Conservation (phyloP, 495 filamentous ascomycete genomes). For the Penicillium cataractarum region DNA sequence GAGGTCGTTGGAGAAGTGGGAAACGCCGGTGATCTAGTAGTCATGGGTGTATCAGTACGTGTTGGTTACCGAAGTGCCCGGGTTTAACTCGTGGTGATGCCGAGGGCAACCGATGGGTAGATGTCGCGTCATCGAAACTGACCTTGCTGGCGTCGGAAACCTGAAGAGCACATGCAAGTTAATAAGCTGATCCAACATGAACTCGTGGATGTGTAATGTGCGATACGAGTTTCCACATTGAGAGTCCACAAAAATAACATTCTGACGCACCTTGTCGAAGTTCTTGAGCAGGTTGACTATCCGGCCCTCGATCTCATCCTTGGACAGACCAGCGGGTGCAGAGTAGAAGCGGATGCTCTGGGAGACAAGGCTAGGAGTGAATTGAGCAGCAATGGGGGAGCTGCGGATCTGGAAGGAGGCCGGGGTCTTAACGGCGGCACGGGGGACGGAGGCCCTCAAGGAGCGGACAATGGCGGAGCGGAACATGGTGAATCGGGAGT, state of each 20-base stretch:
- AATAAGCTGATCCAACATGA: background rate
- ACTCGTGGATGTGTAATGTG: background rate
- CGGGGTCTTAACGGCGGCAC: slow-evolving; percentile 55
- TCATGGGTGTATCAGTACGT: slow-evolving; percentile 14
- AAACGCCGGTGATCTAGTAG: slow-evolving; percentile 70
- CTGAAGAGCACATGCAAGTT: slow-evolving; percentile 40
- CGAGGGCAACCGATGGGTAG: slow-evolving; percentile 15
- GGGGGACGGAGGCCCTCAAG: slow-evolving; percentile 60
- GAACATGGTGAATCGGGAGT: slow-evolving; percentile 71
- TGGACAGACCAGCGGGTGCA: slow-evolving; percentile 71
- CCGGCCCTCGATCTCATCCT: slow-evolving; percentile 85
- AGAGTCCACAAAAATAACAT: slow-evolving; percentile 6
- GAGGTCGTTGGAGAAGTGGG: slow-evolving; percentile 95
- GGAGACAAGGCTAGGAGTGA: slow-evolving; percentile 54
- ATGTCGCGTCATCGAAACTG: slow-evolving; percentile 34
- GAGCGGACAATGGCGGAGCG: slow-evolving; percentile 76
- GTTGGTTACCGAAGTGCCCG: slow-evolving; percentile 4
- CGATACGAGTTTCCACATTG: background rate
- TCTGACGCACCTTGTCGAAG: slow-evolving; percentile 89
- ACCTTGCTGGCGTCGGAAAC: slow-evolving; percentile 79
- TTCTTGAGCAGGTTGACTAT: slow-evolving; percentile 90
- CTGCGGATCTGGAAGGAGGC: slow-evolving; percentile 59
- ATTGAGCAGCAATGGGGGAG: slow-evolving; percentile 54
- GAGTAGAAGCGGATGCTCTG: slow-evolving; percentile 82
- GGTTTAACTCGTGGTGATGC: slow-evolving; percentile 5